Base-by-base conservation (phyloP, 805 yeast genomes). In the Candida wancherniae region DNA sequence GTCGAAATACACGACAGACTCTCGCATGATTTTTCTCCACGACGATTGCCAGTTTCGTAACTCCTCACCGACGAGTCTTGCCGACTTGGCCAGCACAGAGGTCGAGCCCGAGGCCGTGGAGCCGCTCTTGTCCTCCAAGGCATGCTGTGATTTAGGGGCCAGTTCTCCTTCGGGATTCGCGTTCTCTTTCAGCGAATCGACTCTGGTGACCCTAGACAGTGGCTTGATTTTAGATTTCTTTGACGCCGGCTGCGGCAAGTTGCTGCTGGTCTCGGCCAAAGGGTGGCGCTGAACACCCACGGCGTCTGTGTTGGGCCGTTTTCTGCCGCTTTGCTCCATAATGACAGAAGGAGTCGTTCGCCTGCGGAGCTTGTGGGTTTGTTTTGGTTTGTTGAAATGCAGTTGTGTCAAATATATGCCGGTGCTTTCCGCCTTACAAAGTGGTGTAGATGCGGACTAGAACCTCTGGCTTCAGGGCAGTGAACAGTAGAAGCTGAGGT, bases 1-100 rank as follows among this genome's bases (percentile, higher is more conserved):
- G 53, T 80, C 87, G 39, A 80, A 77, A 52, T 77, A 80, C 14
- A 79, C 74, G 13, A 69, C 67, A 8, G 81, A 67, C 32, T 66
- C 71, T 31, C 63, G 60, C 77, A 80, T 74, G 38, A 78, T 75
- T 35, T 64, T 63, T 26, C 67, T 64, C 87, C 87, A 80, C 28
- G 73, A 69, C 15, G 61, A 63, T 44, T 78, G 83, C 88, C 88
- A 80, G 39, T 64, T 66, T 30, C 54, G 57, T 29, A 77, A 50
- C 33, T 71, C 68, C 18, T 61, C 67, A 3, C 75, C 76, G 5
- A 63, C 67, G 19, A 65, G 50, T 9, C 69, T 44, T 9, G 53
- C 51, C 6, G 44, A 32, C 24, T 44, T 46, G 25, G 30, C 30
- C 6, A 33, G 25, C 9, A 16, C 15, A 6, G 42, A 25, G 7